Evolutionary conservation across 768 basidiomycete species (phyloP).

Genomic region (Termitomyces heimii): DNA sequence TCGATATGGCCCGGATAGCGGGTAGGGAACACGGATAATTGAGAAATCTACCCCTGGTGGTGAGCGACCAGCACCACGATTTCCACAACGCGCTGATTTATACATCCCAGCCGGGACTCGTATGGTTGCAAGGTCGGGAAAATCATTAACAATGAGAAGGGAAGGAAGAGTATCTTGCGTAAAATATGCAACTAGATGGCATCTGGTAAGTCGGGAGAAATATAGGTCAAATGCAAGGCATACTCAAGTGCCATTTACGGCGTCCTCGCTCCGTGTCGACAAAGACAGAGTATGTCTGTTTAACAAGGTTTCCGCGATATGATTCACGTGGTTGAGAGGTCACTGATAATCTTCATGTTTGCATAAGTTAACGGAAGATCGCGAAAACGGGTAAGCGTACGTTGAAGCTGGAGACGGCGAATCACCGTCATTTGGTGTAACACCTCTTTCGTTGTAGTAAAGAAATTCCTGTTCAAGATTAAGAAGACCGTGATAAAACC

Average conservation of each 20-base stretch:
- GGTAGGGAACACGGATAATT: not conserved
- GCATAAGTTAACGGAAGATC: not conserved
- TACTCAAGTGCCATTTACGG: slow-evolving; percentile 81
- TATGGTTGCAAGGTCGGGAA: slow-evolving; percentile 46
- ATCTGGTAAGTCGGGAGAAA: slow-evolving; percentile 5
- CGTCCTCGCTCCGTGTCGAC: slow-evolving; percentile 61
- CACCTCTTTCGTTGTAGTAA: slow-evolving; percentile 65
- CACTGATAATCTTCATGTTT: slow-evolving; percentile 15
- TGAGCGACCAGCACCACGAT: slow-evolving; percentile 12
- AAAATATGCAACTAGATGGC: slow-evolving; percentile 64
- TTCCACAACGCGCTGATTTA: slow-evolving; percentile 55
- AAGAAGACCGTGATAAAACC: slow-evolving; percentile 1
- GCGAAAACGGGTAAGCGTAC: slow-evolving; percentile 26
- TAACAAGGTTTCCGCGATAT: slow-evolving; percentile 48
- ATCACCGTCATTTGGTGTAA: slow-evolving; percentile 41
- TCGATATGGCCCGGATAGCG: not conserved
- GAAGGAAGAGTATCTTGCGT: slow-evolving; percentile 55
- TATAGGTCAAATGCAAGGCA: slow-evolving; percentile 16
- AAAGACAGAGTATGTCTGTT: slow-evolving; percentile 78
- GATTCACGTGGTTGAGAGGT: slow-evolving; percentile 21
- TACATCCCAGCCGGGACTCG: slow-evolving; percentile 57
- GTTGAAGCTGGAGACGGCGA: slow-evolving; percentile 28
- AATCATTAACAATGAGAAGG: slow-evolving; percentile 54
- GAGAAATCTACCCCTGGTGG: slow-evolving; percentile 3
- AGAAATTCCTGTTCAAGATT: slow-evolving; percentile 55